Percentiles rank a stretch among this genome's conserved stretches.
phyloP scores from a whole-genome alignment of 257 asterid genomes.

The Scutellaria baicalensis region DNA sequence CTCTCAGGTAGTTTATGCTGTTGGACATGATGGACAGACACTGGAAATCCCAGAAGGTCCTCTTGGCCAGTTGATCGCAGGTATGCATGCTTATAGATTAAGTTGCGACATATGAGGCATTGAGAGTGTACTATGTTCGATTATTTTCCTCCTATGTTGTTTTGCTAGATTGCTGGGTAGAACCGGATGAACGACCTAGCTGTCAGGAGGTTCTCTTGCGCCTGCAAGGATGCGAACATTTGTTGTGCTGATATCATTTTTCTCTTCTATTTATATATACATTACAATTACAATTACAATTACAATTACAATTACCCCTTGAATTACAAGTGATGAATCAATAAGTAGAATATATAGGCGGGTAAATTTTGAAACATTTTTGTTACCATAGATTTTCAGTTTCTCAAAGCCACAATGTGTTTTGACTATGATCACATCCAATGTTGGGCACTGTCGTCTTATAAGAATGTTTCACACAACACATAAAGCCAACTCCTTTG shows the following conservation, averaged over 20 bases:
- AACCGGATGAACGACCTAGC: constrained; percentile 75
- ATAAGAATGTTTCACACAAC: too few species aligned
- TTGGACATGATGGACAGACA: constrained; percentile 71
- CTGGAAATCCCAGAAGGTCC: constrained; percentile 84
- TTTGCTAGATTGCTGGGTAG: constrained; percentile 84
- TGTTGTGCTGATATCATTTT: constrained; percentile 21
- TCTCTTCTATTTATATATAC: background rate
- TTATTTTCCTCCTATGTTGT: background rate
- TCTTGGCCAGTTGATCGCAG: constrained; percentile 58
- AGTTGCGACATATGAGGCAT: background rate
- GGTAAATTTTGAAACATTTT: background rate
- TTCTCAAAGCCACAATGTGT: background rate
- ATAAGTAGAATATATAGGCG: background rate
- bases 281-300: background rate
- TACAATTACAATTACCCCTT: background rate
- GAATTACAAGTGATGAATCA: background rate
- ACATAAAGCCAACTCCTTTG: too few species aligned
- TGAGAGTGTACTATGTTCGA: background rate
- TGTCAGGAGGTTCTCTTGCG: constrained; percentile 66
- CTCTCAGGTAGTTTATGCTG: constrained; percentile 70
- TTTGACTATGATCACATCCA: background rate
- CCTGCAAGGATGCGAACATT: constrained; percentile 53
- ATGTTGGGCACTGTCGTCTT: background rate
- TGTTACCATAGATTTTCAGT: background rate
- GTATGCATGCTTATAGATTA: constrained; percentile 21